Evolutionary conservation across 2,329 filamentous ascomycete genomes (phyloP).

Genomic region (Kalmusia sp.): DNA sequence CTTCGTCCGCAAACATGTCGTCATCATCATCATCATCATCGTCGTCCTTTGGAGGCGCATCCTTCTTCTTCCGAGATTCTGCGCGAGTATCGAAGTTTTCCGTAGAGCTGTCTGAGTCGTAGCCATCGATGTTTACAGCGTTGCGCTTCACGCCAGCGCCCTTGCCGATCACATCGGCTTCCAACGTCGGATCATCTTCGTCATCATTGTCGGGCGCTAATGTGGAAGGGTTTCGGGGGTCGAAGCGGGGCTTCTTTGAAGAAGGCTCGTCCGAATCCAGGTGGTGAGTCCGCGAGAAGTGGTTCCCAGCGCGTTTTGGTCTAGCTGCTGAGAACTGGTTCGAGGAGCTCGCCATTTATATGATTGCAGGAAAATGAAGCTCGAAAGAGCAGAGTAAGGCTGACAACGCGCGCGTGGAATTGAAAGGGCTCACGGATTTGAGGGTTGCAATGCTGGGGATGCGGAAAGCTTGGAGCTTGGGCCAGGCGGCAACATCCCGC

Average conservation of each 20-base stretch:
- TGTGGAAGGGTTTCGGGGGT: conserved; percentile 91
- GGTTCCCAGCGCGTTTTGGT: conserved; percentile 83
- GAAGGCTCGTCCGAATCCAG: conserved; percentile 61
- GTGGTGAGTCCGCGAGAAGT: conserved; percentile 78
- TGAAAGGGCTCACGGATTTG: conserved; percentile 2
- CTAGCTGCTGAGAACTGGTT: conserved; percentile 63
- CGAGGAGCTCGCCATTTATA: conserved; percentile 37
- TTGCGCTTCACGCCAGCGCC: conserved; percentile 82
- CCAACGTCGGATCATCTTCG: conserved; percentile 77
- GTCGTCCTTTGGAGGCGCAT: conserved; percentile 61
- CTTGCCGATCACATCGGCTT: conserved; percentile 89
- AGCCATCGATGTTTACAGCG: conserved; percentile 94
- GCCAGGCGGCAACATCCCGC: conserved; percentile 18
- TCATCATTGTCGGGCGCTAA: conserved; percentile 82
- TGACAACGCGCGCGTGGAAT: not conserved
- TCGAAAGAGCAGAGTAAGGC: not conserved
- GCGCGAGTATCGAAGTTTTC: conserved; percentile 85
- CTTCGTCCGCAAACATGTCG: conserved; percentile 86
- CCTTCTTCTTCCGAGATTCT: conserved; percentile 60
- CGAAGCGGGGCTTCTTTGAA: conserved; percentile 86
- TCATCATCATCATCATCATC: conserved; percentile 54
- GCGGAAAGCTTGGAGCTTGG: conserved; percentile 27
- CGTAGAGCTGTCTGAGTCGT: conserved; percentile 91
- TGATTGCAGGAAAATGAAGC: too few species aligned
- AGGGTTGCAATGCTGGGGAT: not conserved